Evolutionary conservation across 371 early-diverging fungal species (phyloP).

Genomic region (Rhizopus sp.): DNA sequence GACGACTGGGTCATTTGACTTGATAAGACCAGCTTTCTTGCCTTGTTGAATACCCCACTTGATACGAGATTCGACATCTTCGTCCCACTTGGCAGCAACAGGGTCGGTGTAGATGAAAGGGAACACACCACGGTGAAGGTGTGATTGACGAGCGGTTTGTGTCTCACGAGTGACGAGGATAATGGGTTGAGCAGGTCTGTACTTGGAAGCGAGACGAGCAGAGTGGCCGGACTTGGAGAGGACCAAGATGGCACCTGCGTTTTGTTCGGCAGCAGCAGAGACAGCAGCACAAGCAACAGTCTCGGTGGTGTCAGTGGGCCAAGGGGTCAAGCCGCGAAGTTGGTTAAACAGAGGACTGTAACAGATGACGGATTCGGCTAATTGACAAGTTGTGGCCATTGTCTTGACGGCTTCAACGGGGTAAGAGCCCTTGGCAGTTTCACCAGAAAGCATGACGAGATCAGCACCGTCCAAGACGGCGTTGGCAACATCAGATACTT

Average conservation of each 20-base stretch:
- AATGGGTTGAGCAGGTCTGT: slow-evolving; percentile 90
- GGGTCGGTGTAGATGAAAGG: slow-evolving; percentile 76
- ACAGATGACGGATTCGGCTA: slow-evolving; percentile 76
- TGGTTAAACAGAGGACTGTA: slow-evolving; percentile 78
- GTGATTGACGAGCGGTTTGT: slow-evolving; percentile 84
- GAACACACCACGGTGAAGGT: slow-evolving; percentile 85
- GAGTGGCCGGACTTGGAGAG: slow-evolving; percentile 80
- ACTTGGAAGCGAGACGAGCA: slow-evolving; percentile 91
- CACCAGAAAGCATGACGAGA: slow-evolving; percentile 97
- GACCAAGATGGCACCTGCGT: slow-evolving; percentile 86
- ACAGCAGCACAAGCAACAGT: slow-evolving; percentile 92
- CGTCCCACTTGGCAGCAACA: slow-evolving; percentile 69
- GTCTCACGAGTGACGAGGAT: slow-evolving; percentile 81
- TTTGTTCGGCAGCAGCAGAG: slow-evolving; percentile 79
- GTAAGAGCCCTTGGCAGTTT: slow-evolving; percentile 92
- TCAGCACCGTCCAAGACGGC: slow-evolving; percentile 95
- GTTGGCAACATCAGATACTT: slow-evolving; percentile 98
- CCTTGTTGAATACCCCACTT: slow-evolving; percentile 79
- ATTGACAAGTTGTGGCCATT: slow-evolving; percentile 69
- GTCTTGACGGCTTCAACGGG: slow-evolving; percentile 74
- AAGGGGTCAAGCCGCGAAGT: slow-evolving; percentile 73
- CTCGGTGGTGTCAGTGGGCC: slow-evolving; percentile 83
- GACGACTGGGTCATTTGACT: slow-evolving; percentile 71
- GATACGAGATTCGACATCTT: slow-evolving; percentile 83
- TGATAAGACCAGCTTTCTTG: slow-evolving; percentile 55